Evolutionary conservation across 163 green algal genomes (phyloP).

Genomic region (Scenedesmus sp.): DNA sequence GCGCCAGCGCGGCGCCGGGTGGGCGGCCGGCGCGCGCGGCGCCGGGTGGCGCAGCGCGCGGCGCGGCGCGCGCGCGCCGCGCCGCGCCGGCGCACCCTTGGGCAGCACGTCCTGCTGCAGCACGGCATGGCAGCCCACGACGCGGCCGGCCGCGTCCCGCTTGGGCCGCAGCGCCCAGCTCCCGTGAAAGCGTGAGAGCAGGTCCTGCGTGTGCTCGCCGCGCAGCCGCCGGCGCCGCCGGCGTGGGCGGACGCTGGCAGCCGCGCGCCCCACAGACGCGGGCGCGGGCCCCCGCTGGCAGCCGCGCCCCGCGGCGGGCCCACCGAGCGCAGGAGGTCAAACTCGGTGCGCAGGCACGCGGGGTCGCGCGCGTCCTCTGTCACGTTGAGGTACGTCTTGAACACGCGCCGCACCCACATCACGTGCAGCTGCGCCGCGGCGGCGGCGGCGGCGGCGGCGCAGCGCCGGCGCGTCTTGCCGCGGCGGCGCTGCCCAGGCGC

Average conservation of each 20-base stretch:
- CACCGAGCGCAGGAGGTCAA: conserved; percentile 53
- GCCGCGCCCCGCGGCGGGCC: neutral
- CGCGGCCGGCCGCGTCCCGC: conserved; percentile 31
- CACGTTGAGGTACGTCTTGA: conserved; percentile 58
- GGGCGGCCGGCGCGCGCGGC: too few relatives aligned
- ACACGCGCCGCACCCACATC: conserved; percentile 46
- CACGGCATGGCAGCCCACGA: conserved; percentile 47
- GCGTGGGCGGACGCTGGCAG: too few relatives aligned
- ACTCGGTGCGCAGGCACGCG: conserved; percentile 48
- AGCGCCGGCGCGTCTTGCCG: too few relatives aligned
- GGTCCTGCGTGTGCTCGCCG: conserved; percentile 58
- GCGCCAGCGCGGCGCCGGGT: neutral
- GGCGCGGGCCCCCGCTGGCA: too few relatives aligned
- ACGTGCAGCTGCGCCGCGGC: too few relatives aligned
- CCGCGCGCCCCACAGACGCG: too few relatives aligned
- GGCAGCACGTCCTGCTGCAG: conserved; percentile 60
- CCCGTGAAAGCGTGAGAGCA: conserved; percentile 59
- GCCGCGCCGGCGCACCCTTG: conserved; percentile 34
- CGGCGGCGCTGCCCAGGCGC: too few relatives aligned
- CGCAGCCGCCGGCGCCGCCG: too few relatives aligned
- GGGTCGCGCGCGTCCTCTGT: conserved; percentile 53
- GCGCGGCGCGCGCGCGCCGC: neutral
- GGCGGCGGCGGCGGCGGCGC: too few relatives aligned
- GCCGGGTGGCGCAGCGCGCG: neutral
- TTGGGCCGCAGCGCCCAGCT: conserved; percentile 55